Evolutionary conservation across 805 yeast species (phyloP), one percentile per base, ranked within the genome.

Genomic region (Millerozyma miso): DNA sequence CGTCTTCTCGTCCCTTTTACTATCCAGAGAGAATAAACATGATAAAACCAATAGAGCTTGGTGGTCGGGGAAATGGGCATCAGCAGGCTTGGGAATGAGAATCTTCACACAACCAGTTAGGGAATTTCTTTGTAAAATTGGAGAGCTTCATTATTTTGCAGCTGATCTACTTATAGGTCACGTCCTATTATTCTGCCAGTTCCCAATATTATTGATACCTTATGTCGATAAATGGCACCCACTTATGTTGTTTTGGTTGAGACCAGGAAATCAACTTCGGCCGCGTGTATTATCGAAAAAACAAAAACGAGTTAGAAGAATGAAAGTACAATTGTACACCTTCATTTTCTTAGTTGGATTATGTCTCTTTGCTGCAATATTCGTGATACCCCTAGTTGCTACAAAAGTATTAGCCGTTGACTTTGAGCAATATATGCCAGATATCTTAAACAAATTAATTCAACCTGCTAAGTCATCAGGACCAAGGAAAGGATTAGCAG

Each of bases 31-130:
- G 53, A 74, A 74, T 50, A 75, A 71, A 44, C 79, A 74, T 49
- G 84, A 76, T 47, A 73, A 68, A 36, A 63, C 86, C 0, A 85
- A 83, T 52, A 58, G 76, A 31, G 83, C 90, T 2, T 65, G 69
- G 69, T 65, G 71, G 89, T 76, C 87, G 8, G 89, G 90, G 0
- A 77, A 73, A 43, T 85, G 91, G 91, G 54, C 74, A 37, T 72
- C 71, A 12, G 71, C 81, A 0, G 81, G 81, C 0, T 65, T 83
- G 36, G 88, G 89, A 0, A 78, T 83, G 79, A 59, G 74, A 37
- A 65, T 78, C 0, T 40, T 83, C 4, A 65, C 81, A 2, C 89
- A 83, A 48, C 89, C 89, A 1, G 45, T 73, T 2, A 63, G 91
- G 52, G 91, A 84, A 55, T 77, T 67, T 40, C 43, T 77, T 17